Conservation (phyloP, 2,329 filamentous ascomycete species). For the Hypoxylon sp. region DNA sequence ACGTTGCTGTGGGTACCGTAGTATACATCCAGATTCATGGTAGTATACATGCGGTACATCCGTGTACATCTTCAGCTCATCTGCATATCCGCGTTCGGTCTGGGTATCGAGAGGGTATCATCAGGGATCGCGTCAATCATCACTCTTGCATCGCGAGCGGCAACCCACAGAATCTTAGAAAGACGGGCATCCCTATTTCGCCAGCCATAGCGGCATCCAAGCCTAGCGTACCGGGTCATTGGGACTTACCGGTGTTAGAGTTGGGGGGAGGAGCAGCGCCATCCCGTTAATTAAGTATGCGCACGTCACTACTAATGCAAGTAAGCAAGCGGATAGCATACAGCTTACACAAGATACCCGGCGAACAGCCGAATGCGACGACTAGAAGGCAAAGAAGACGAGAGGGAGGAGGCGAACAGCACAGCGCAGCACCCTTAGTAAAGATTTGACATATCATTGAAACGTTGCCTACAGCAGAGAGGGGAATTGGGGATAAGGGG, state of each 20-base stretch:
- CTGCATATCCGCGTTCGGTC: conserved; percentile 6
- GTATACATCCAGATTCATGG: not conserved
- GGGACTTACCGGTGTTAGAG: conserved; percentile 1
- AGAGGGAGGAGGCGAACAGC: not conserved
- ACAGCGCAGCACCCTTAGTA: not conserved
- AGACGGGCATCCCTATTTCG: conserved; percentile 3
- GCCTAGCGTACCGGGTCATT: conserved; percentile 10
- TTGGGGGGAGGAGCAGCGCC: not conserved
- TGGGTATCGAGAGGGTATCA: conserved; percentile 4
- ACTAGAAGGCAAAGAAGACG: not conserved
- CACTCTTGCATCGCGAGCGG: not conserved
- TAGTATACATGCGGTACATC: not conserved
- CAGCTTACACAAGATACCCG: not conserved
- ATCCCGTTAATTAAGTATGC: not conserved
- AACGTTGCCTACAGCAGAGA: not conserved
- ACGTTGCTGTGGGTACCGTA: conserved; percentile 1
- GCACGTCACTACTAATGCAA: conserved; percentile 4
- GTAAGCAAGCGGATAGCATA: conserved; percentile 1
- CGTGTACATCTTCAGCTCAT: conserved; percentile 7
- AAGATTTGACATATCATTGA: too few species aligned
- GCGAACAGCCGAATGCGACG: conserved; percentile 10
- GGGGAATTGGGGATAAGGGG: not conserved
- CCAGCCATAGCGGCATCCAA: conserved; percentile 1
- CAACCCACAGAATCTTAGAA: conserved; percentile 6
- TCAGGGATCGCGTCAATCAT: not conserved